A percentile compares a stretch with the other conserved stretches of the same genome.
These are phyloP conservation scores for Dryas octopetala DNA, from an alignment of 306 rosid genomes.

Conservation along the genomic window DNA sequence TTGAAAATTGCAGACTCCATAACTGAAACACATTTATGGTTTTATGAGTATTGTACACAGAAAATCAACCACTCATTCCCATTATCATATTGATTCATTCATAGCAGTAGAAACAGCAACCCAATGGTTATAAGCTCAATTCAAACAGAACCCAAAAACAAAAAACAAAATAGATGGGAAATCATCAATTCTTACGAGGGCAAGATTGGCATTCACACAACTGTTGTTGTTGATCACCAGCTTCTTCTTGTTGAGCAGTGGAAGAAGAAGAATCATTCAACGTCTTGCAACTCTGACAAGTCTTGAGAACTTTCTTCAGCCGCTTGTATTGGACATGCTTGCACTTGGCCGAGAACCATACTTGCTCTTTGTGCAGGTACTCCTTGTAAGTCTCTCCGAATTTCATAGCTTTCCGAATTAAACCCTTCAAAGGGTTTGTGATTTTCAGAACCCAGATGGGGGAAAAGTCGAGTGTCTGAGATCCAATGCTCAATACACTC, in stretches of 20 bases:
- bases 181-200: conserved; percentile 42
- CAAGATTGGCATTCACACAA: conserved; percentile 68
- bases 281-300: conserved; percentile 50
- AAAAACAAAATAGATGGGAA: neutral
- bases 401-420: conserved; percentile 48
- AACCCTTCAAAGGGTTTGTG: conserved; percentile 27
- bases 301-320: conserved; percentile 79
- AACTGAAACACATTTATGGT: no score
- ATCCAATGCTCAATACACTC: neutral
- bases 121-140: neutral
- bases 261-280: conserved; percentile 26
- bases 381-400: conserved; percentile 66
- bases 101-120: neutral
- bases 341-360: conserved; percentile 53
- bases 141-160: neutral
- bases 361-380: conserved; percentile 63
- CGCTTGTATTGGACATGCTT: conserved; percentile 68
- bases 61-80: neutral
- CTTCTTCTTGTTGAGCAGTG: conserved; percentile 22
- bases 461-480: neutral
- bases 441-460: neutral
- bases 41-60: neutral
- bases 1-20: neutral
- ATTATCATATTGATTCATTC: neutral
- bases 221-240: conserved; percentile 15